Evolutionary conservation across 2,329 filamentous ascomycete genomes (phyloP), one percentile per base, ranked within the genome.

Genomic region (Penicillium brasilianum): DNA sequence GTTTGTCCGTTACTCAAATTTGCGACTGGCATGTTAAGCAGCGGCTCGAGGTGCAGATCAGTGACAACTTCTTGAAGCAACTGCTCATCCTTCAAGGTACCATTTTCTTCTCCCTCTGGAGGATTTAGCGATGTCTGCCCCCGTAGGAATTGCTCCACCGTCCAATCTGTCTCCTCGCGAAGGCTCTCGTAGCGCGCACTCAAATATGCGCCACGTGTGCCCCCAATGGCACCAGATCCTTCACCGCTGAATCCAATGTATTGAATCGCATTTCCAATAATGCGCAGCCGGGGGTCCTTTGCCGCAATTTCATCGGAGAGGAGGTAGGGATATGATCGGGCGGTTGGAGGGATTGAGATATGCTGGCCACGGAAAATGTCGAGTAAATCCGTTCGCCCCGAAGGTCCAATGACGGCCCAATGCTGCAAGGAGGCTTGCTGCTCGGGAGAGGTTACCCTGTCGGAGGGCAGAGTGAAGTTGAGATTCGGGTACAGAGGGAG

Each of bases 1-100:
- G 91, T 94, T 77, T 99, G 95, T 0, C 95, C 95, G 76, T 98
- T 97, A 74, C 93, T 97, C 57, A 99, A 79, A 74, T 95, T 96
- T 25, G 91, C 87, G 8, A 98, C 91, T 0, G 94, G 93, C 73
- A 97, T 89, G 41, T 90, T 84, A 1, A 96, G 80, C 49, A 98
- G 81, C 9, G 84, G 80, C 0, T 83, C 80, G 14, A 99, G 80
- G 53, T 85, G 85, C 58, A 99, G 79, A 68, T 96, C 89, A 7
- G 74, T 73, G 16, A 93, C 85, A 0, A 97, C 87, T 9, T 85
- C 82, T 14, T 83, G 76, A 41, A 96, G 76, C 0, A 87, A 76
- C 4, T 76, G 66, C 25, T 78, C 69, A 46, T 87, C 83, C 1
- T 85, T 77, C 6, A 78, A 70, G 10, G 81, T 83, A 5, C 85